Conservation (phyloP, 1,139 yeast genomes). For the Sugiyamaella paludigena region DNA sequence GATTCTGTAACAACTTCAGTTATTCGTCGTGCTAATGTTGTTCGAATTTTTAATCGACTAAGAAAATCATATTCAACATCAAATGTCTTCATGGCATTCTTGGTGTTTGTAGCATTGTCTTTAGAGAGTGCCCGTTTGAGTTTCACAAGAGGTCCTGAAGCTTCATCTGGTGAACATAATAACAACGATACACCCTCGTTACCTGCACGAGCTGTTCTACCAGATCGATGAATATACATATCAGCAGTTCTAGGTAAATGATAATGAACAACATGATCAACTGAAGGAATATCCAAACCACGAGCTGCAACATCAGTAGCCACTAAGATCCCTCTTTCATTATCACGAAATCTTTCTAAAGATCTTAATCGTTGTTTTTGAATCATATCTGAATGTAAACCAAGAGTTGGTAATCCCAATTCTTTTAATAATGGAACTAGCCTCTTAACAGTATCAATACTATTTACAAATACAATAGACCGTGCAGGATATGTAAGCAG, state of each 20-base stretch:
- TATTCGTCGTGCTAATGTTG: slow-evolving; percentile 63
- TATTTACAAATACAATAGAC: slow-evolving; percentile 87
- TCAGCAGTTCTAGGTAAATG: slow-evolving; percentile 96
- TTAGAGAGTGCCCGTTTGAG: slow-evolving; percentile 59
- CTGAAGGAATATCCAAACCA: slow-evolving; percentile 89
- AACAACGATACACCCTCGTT: slow-evolving; percentile 90
- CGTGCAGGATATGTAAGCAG: slow-evolving; percentile 83
- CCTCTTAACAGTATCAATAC: slow-evolving; percentile 90
- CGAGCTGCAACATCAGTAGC: slow-evolving; percentile 99
- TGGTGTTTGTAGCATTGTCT: slow-evolving; percentile 24
- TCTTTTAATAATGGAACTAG: slow-evolving; percentile 71
- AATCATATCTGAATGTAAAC: slow-evolving; percentile 90
- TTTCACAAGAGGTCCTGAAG: slow-evolving; percentile 79
- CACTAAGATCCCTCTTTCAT: slow-evolving; percentile 60
- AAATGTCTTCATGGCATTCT: slow-evolving; percentile 55
- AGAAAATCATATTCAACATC: slow-evolving; percentile 78
- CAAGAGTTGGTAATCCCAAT: slow-evolving; percentile 68
- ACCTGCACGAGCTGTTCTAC: slow-evolving; percentile 97
- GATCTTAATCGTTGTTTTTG: slow-evolving; percentile 90
- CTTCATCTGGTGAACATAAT: slow-evolving; percentile 89
- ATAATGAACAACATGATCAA: slow-evolving; percentile 93
- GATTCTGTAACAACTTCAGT: slow-evolving; percentile 68
- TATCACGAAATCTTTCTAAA: slow-evolving; percentile 59
- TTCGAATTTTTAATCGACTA: slow-evolving; percentile 66
- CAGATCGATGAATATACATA: slow-evolving; percentile 91